These are phyloP conservation scores for Fusarium graminum DNA, from an alignment of 2,329 filamentous ascomycete genomes.

Conservation along the genomic window DNA sequence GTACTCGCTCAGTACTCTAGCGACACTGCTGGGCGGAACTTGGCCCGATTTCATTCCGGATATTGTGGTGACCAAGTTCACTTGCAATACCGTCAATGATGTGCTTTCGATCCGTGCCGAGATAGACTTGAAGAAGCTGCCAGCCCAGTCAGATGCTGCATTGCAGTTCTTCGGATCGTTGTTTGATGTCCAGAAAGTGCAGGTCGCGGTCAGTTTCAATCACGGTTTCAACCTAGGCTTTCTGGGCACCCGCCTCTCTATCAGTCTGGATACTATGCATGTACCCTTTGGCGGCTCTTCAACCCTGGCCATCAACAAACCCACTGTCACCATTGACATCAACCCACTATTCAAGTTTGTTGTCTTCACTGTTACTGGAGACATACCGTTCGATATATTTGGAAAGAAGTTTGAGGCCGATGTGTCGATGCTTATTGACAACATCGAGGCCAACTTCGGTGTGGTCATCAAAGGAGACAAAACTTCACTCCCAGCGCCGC, in stretches of 20 bases:
- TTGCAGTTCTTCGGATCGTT: not conserved
- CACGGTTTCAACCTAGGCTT: not conserved
- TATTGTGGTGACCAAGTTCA: conserved; percentile 11
- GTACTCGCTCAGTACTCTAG: conserved; percentile 3
- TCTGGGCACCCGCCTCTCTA: not conserved
- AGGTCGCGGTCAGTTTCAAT: not conserved
- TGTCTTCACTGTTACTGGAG: not conserved
- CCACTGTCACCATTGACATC: conserved; percentile 13
- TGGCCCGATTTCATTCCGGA: not conserved
- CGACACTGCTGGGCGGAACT: rapidly evolving
- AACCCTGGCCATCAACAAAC: not conserved
- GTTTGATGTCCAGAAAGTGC: not conserved
- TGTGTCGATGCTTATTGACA: not conserved
- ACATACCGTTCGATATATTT: conserved; percentile 4
- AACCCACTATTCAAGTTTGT: conserved; percentile 3
- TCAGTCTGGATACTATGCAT: conserved; percentile 4
- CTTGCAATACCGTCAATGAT: conserved; percentile 5
- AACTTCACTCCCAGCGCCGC: not conserved
- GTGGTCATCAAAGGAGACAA: not conserved
- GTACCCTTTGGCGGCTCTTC: not conserved
- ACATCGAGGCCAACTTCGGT: conserved; percentile 6
- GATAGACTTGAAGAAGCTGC: not conserved
- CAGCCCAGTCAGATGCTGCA: conserved; percentile 1
- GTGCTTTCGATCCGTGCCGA: not conserved
- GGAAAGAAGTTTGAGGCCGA: not conserved